phyloP scores from a whole-genome alignment of 164 flowering plant species.

The Hamamelis virginiana region DNA sequence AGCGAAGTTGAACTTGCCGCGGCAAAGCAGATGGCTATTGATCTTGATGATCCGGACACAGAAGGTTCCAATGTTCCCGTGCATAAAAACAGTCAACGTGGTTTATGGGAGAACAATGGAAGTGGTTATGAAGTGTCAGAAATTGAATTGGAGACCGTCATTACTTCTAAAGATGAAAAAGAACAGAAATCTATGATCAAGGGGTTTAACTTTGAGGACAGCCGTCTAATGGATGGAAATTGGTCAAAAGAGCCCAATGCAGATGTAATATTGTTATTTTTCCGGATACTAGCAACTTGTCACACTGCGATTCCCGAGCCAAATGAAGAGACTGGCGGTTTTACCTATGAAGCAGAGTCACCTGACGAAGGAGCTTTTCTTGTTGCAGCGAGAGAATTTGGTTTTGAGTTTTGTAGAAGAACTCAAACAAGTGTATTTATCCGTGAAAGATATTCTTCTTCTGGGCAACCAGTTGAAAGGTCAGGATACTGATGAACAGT shows the following conservation, averaged over 20 bases:
- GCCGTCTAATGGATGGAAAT: slow-evolving; percentile 69
- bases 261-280: slow-evolving; percentile 53
- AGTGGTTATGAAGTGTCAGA: slow-evolving; percentile 34
- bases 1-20: slow-evolving; percentile 96
- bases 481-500: slow-evolving; percentile 22
- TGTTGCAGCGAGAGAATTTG: slow-evolving; percentile 94
- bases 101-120: slow-evolving; percentile 12
- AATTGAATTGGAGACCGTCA: slow-evolving; percentile 59
- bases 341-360: slow-evolving; percentile 87
- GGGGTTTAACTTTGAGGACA: slow-evolving; percentile 85
- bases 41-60: slow-evolving; percentile 36
- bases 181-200: slow-evolving; percentile 47
- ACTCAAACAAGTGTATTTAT: slow-evolving; percentile 77
- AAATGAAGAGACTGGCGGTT: slow-evolving; percentile 66
- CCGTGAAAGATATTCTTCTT: slow-evolving; percentile 63
- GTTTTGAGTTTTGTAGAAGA: slow-evolving; percentile 82
- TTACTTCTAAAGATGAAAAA: slow-evolving; percentile 40
- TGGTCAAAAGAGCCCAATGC: slow-evolving; percentile 66
- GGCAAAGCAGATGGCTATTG: slow-evolving; percentile 69
- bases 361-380: slow-evolving; percentile 97
- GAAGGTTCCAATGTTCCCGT: slow-evolving; percentile 20
- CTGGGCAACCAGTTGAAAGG: slow-evolving; percentile 70
- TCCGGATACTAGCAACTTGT: slow-evolving; percentile 82
- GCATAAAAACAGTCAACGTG: slow-evolving; percentile 6
- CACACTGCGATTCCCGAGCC: slow-evolving; percentile 89